A percentile compares a stretch with the other conserved stretches of the same genome.
phyloP scores from a whole-genome alignment of 345 rosid species.

The sweet orange (Citrus sinensis) region DNA sequence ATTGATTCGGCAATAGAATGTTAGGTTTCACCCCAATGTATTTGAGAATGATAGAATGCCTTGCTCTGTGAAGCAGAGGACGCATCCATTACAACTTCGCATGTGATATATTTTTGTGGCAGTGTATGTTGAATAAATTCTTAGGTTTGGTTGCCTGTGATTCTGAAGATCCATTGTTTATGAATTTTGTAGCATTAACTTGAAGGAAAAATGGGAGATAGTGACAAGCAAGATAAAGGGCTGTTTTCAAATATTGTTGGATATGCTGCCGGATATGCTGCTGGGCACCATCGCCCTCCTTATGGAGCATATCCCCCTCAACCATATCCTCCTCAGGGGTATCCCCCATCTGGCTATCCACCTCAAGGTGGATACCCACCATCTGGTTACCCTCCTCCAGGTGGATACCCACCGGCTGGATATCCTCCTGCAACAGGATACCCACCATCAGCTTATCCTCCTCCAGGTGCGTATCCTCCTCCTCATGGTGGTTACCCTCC shows the following conservation, averaged over 20 bases:
- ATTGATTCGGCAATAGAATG: not conserved
- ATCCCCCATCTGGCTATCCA: slow-evolving; percentile 41
- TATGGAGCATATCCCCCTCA: slow-evolving; percentile 31
- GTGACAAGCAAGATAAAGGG: slow-evolving; percentile 59
- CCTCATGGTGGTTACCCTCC: slow-evolving; percentile 52
- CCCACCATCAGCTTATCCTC: slow-evolving; percentile 50
- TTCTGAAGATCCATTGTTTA: not conserved
- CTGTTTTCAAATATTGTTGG: slow-evolving; percentile 64
- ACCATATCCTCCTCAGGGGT: slow-evolving; percentile 35
- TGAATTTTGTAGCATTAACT: slow-evolving; percentile 13
- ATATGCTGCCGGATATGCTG: slow-evolving; percentile 62
- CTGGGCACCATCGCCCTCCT: slow-evolving; percentile 30
- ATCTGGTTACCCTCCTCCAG: slow-evolving; percentile 51
- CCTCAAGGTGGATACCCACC: slow-evolving; percentile 59
- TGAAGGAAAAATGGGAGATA: slow-evolving; percentile 31
- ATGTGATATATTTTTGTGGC: not conserved
- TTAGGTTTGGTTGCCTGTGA: not conserved
- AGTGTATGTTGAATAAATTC: not conserved
- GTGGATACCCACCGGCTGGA: slow-evolving; percentile 58
- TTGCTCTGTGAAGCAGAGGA: not conserved
- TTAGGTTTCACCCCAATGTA: not conserved
- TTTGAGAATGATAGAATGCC: not conserved
- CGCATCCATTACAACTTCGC: not conserved
- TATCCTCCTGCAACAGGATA: slow-evolving; percentile 32
- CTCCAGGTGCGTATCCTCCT: slow-evolving; percentile 47